phyloP scores from a whole-genome alignment of 192 early-diverging fungal species.

The Podila epigama region DNA sequence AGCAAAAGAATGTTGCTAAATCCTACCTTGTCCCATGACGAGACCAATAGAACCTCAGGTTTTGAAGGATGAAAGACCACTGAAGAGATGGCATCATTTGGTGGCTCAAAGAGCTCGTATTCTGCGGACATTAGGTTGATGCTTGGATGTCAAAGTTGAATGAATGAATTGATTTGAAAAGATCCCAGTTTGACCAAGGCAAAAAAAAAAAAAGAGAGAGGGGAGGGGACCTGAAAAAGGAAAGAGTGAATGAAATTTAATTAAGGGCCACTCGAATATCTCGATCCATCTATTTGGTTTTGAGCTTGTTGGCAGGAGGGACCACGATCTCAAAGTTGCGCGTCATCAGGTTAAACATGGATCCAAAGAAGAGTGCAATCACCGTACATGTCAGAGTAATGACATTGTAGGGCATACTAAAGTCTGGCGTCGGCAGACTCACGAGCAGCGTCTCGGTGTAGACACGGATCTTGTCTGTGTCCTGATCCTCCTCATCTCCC shows the following conservation, averaged over 20 bases:
- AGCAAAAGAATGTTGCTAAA: no score
- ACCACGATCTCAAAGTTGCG: slow-evolving; percentile 63
- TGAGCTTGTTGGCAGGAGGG: slow-evolving; percentile 13
- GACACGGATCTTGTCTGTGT: slow-evolving; percentile 52
- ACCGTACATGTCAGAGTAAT: slow-evolving; percentile 97
- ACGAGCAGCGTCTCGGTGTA: slow-evolving; percentile 91
- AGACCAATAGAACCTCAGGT: slow-evolving; percentile 72
- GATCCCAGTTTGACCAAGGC: not conserved
- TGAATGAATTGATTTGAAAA: not conserved
- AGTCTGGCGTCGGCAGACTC: slow-evolving; percentile 94
- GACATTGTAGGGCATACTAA: slow-evolving; percentile 99
- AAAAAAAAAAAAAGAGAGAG: not conserved
- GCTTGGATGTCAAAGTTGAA: not conserved
- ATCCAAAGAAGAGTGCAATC: slow-evolving; percentile 94
- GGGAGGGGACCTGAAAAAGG: not conserved
- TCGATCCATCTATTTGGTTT: no score
- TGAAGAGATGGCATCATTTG: slow-evolving; percentile 84
- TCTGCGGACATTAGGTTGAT: slow-evolving; percentile 40
- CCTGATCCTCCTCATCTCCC: not conserved
- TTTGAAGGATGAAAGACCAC: slow-evolving; percentile 77
- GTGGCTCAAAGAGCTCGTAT: slow-evolving; percentile 82
- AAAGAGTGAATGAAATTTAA: not conserved
- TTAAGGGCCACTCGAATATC: no score
- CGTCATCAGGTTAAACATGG: slow-evolving; percentile 87
- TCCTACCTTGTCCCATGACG: slow-evolving; percentile 91